phyloP scores from a whole-genome alignment of 1,284 basidiomycete species.

The Cryptococcus deneoformans region DNA sequence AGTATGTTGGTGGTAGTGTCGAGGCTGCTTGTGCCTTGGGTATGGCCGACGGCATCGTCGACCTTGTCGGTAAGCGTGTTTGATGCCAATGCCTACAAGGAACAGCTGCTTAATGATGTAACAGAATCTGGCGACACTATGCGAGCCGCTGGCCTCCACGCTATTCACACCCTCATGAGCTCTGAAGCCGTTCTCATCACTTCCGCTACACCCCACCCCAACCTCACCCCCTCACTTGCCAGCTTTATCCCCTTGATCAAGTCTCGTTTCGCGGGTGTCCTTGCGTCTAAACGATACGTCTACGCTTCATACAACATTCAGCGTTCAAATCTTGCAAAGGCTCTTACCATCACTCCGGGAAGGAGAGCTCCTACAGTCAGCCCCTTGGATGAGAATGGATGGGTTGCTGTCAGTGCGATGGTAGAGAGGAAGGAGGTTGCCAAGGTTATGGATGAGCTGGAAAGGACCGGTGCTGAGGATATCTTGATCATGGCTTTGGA shows the following conservation, averaged over 20 bases:
- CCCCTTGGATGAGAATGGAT: conserved; percentile 70
- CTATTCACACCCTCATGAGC: conserved; percentile 82
- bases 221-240: conserved; percentile 56
- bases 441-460: conserved; percentile 84
- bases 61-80: conserved; percentile 73
- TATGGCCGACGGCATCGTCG: conserved; percentile 95
- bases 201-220: conserved; percentile 64
- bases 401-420: conserved; percentile 94
- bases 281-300: conserved; percentile 85
- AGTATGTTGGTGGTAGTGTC: conserved; percentile 96
- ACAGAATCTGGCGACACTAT: conserved; percentile 99
- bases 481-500: conserved; percentile 85
- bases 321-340: conserved; percentile 61
- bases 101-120: not conserved
- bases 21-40: conserved; percentile 97
- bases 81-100: not conserved
- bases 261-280: conserved; percentile 84
- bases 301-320: conserved; percentile 89
- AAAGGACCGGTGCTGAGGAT: conserved; percentile 81
- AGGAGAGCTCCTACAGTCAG: conserved; percentile 86
- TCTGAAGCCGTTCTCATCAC: conserved; percentile 95
- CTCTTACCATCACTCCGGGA: conserved; percentile 79
- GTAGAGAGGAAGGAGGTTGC: conserved; percentile 74
- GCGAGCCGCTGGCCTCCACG: conserved; percentile 93
- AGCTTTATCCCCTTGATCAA: conserved; percentile 74